phyloP scores from a whole-genome alignment of 305 asterid genomes.

The Fraxinus sp. region DNA sequence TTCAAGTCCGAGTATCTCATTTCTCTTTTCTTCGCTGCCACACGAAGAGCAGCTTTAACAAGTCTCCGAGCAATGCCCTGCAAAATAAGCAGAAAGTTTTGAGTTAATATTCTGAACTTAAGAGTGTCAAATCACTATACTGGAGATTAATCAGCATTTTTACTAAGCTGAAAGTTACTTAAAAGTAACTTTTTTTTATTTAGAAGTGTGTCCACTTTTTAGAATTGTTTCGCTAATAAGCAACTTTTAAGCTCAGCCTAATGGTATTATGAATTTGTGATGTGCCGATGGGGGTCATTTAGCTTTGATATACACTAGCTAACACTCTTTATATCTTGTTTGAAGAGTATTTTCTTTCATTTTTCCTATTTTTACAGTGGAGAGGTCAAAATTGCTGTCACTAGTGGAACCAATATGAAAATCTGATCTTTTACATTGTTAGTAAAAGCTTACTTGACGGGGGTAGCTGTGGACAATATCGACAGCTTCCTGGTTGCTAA shows the following conservation, averaged over 20 bases:
- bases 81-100: not conserved
- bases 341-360: not conserved
- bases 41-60: conserved; percentile 65
- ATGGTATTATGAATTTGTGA: not conserved
- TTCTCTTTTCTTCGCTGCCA: conserved; percentile 92
- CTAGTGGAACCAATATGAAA: not conserved
- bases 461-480: conserved; percentile 67
- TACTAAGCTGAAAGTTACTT: not conserved
- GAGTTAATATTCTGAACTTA: not conserved
- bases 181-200: not conserved
- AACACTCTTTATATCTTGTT: not conserved
- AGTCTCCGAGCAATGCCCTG: conserved; percentile 86
- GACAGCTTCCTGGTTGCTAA: conserved; percentile 90
- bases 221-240: not conserved
- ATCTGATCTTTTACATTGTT: not conserved
- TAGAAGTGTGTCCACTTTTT: not conserved
- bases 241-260: not conserved
- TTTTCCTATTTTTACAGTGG: not conserved
- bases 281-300: not conserved
- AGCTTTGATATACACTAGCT: not conserved
- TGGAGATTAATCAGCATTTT: not conserved
- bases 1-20: conserved; percentile 87
- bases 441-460: conserved; percentile 48
- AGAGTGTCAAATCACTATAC: not conserved
- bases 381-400: not conserved